These are phyloP conservation scores for Claviceps africana DNA, from an alignment of 2,329 filamentous ascomycete species.

Conservation along the genomic window DNA sequence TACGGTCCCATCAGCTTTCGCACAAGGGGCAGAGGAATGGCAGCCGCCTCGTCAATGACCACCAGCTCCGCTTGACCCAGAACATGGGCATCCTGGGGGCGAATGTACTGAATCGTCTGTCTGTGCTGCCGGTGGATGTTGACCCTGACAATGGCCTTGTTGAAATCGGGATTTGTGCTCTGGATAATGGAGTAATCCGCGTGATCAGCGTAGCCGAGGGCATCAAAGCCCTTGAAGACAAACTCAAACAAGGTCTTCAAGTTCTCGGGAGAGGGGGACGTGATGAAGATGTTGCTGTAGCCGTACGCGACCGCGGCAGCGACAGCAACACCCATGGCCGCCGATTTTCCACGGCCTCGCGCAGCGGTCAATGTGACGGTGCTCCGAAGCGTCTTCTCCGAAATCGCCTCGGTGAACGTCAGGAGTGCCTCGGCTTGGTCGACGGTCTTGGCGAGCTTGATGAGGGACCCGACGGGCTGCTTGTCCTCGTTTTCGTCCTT, in stretches of 20 bases:
- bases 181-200: conserved; percentile 97
- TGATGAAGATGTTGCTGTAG: conserved; percentile 99
- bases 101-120: conserved; percentile 97
- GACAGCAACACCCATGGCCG: conserved; percentile 84
- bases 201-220: conserved; percentile 84
- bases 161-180: conserved; percentile 95
- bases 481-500: conserved; percentile 79
- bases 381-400: conserved; percentile 86
- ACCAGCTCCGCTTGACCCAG: conserved; percentile 88
- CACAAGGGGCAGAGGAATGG: conserved; percentile 85
- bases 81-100: conserved; percentile 89
- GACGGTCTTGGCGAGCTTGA: conserved; percentile 75
- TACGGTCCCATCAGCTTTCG: conserved; percentile 93
- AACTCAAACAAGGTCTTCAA: conserved; percentile 98
- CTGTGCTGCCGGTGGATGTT: conserved; percentile 91
- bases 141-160: conserved; percentile 95
- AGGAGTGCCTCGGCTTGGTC: conserved; percentile 96
- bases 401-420: conserved; percentile 90
- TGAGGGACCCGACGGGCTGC: conserved; percentile 70
- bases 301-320: conserved; percentile 89
- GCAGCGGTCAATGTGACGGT: conserved; percentile 89
- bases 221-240: conserved; percentile 95
- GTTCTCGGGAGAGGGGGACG: conserved; percentile 93
- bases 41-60: conserved; percentile 94
- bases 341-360: conserved; percentile 92